A percentile compares a stretch with the other conserved stretches of the same genome.
Evolutionary conservation across 1,284 basidiomycete genomes (phyloP).

Genomic region (Sporisorium sorghi): DNA sequence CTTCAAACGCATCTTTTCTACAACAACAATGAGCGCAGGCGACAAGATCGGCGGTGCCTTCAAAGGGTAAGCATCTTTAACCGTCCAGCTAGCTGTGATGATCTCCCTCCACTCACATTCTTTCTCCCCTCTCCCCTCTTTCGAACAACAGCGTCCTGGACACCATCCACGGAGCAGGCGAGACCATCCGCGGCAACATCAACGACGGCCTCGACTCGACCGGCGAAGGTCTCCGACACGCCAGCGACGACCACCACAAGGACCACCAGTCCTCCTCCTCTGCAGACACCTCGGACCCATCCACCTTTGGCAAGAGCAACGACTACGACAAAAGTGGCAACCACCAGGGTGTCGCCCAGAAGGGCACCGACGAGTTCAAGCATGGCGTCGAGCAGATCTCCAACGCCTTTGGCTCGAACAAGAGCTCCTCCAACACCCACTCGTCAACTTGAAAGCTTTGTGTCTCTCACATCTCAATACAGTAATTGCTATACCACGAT

Average conservation of each 20-base stretch:
- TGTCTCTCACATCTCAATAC: not conserved
- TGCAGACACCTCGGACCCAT: conserved; percentile 6
- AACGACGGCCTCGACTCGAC: conserved; percentile 50
- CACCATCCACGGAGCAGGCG: conserved; percentile 52
- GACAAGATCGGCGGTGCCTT: conserved; percentile 51
- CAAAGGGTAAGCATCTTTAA: conserved; percentile 53
- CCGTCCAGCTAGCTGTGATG: not conserved
- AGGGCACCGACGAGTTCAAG: conserved; percentile 37
- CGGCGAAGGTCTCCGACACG: conserved; percentile 46
- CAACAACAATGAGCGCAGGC: conserved; percentile 23
- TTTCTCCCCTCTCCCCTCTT: not conserved
- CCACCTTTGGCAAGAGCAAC: conserved; percentile 19
- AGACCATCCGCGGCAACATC: conserved; percentile 57
- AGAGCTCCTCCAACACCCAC: conserved; percentile 11
- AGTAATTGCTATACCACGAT: no score
- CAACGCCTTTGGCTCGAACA: conserved; percentile 8
- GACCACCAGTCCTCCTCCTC: not conserved
- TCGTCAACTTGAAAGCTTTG: not conserved
- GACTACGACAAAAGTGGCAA: conserved; percentile 23
- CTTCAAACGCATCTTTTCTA: not conserved
- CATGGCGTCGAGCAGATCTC: conserved; percentile 21
- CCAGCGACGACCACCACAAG: not conserved
- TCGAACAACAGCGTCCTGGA: conserved; percentile 43
- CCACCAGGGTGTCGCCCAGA: conserved; percentile 28
- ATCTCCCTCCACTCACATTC: not conserved